A percentile compares a stretch with the other conserved stretches of the same genome.
These are phyloP conservation scores for Talaromyces verruculosus DNA, from an alignment of 2,329 filamentous ascomycete genomes.

Conservation along the genomic window DNA sequence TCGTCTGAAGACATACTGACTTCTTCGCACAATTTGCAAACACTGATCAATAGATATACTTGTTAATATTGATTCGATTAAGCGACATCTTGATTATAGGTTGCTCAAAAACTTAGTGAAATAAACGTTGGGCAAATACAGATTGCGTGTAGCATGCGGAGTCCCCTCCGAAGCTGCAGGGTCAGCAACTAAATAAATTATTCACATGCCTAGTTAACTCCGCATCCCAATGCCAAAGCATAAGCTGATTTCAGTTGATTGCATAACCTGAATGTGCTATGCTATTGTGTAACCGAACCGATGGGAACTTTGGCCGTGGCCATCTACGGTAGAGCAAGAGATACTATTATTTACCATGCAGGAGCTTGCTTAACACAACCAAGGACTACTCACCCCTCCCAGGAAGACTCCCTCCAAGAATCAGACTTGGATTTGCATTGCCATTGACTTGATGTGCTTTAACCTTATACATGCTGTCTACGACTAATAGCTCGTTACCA, in stretches of 20 bases:
- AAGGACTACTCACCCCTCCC: not conserved
- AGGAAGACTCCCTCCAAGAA: not conserved
- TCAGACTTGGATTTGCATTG: not conserved
- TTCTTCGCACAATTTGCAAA: not conserved
- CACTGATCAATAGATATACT: not conserved
- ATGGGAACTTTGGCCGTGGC: too few relatives aligned
- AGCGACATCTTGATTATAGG: not conserved
- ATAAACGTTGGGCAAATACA: not conserved
- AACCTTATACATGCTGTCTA: not conserved
- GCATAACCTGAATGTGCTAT: too few relatives aligned
- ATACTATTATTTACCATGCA: not conserved
- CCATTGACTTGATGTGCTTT: not conserved
- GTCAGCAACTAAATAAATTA: not conserved
- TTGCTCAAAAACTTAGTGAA: not conserved
- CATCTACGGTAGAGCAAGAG: not conserved
- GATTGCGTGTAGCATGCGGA: not conserved
- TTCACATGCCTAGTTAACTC: not conserved
- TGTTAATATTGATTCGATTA: too few relatives aligned
- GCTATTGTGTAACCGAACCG: too few relatives aligned
- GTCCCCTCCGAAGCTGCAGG: not conserved
- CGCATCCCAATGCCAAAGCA: not conserved
- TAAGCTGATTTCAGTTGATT: not conserved
- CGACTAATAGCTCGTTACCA: not conserved
- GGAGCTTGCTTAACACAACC: not conserved
- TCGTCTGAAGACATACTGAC: not conserved